phyloP scores from a whole-genome alignment of 1,284 basidiomycete genomes.

The Nidula niveotomentosa region DNA sequence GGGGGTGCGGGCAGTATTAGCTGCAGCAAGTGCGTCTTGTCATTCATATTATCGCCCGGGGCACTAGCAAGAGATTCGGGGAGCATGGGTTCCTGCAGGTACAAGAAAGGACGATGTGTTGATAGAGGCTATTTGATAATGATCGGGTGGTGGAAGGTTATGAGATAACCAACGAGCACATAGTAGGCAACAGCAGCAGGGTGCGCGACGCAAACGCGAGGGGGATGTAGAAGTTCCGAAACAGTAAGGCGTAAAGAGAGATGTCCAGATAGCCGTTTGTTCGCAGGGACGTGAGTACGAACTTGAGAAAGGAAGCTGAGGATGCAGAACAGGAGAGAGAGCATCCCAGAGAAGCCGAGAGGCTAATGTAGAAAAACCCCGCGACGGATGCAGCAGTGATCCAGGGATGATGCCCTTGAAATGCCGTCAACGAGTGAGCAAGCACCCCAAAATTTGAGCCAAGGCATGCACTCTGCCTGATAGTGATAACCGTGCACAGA shows the following conservation, averaged over 20 bases:
- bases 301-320: neutral
- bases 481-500: conserved; percentile 1
- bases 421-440: neutral
- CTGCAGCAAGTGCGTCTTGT: neutral
- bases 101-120: neutral
- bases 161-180: neutral
- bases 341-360: neutral
- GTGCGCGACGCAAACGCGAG: neutral
- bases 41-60: neutral
- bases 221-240: neutral
- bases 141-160: neutral
- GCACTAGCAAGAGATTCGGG: neutral
- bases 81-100: neutral
- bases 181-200: neutral
- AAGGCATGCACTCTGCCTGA: conserved; percentile 5
- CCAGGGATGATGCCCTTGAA: conserved; percentile 7
- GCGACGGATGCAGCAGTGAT: conserved; percentile 4
- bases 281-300: conserved; percentile 1
- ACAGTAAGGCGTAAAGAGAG: neutral
- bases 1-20: neutral
- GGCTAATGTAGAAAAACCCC: neutral
- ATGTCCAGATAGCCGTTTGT: neutral
- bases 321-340: neutral
- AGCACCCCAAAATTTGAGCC: conserved; percentile 17
- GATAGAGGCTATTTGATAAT: neutral